These are phyloP conservation scores for Sporobolomyces roseus DNA, from an alignment of 768 basidiomycete species.

Conservation along the genomic window DNA sequence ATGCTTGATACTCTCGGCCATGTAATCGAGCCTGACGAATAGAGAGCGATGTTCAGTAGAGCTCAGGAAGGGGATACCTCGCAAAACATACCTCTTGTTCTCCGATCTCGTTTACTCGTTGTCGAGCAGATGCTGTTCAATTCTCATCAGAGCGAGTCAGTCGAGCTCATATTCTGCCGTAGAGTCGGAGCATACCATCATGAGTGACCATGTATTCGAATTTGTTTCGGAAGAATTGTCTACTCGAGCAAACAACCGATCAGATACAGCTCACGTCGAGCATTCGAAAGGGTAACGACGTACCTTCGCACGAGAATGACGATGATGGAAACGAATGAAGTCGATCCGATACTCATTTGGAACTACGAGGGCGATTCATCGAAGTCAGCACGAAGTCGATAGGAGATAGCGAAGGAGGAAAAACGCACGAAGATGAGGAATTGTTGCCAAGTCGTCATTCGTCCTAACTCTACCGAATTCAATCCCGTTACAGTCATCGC, in stretches of 20 bases:
- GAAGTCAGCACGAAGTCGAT: neutral
- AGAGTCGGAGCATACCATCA: constrained; percentile 4
- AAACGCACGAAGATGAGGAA: constrained; percentile 54
- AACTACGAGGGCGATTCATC: neutral
- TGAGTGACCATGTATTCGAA: constrained; percentile 52
- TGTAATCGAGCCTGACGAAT: constrained; percentile 19
- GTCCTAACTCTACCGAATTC: constrained; percentile 45
- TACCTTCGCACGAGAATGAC: constrained; percentile 74
- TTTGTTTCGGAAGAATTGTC: constrained; percentile 67
- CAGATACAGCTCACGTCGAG: too few species aligned
- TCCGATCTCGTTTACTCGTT: constrained; percentile 28
- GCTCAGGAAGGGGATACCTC: too few species aligned
- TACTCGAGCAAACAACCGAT: constrained; percentile 44
- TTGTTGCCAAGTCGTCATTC: constrained; percentile 48
- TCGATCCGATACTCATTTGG: constrained; percentile 26
- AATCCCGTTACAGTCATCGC: constrained; percentile 65
- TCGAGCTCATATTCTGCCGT: too few species aligned
- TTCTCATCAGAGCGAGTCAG: neutral
- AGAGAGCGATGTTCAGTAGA: too few species aligned
- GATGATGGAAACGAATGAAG: constrained; percentile 77
- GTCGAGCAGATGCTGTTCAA: constrained; percentile 26
- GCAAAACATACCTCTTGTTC: constrained; percentile 26
- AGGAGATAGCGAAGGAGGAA: constrained; percentile 3
- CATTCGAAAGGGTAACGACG: constrained; percentile 34
- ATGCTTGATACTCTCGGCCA: constrained; percentile 8